Evolutionary conservation across 2,329 filamentous ascomycete species (phyloP).

Genomic region (Aspergillus cejpii): DNA sequence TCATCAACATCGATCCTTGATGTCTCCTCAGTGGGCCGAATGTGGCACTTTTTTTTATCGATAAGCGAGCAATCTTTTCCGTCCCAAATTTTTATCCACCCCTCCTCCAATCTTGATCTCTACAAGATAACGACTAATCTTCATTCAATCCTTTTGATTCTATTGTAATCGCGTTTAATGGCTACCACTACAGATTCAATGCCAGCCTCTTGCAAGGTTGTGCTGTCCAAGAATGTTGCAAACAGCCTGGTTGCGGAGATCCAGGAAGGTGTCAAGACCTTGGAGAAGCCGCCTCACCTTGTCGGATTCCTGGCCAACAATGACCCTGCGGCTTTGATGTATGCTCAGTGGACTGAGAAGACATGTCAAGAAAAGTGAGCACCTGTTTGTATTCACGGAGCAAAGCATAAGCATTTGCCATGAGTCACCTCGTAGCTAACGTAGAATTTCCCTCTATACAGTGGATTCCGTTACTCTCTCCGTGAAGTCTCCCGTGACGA

Average conservation of each 20-base stretch:
- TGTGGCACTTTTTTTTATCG: constrained; percentile 31
- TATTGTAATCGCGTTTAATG: constrained; percentile 20
- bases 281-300: constrained; percentile 68
- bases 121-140: constrained; percentile 7
- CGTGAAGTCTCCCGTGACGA: constrained; percentile 76
- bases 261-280: constrained; percentile 62
- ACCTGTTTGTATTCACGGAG: constrained; percentile 14
- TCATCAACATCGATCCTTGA: neutral
- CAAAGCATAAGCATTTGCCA: constrained; percentile 1
- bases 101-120: constrained; percentile 12
- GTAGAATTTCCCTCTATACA: constrained; percentile 33
- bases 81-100: constrained; percentile 21
- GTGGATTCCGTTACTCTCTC: constrained; percentile 84
- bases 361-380: constrained; percentile 92
- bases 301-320: constrained; percentile 88
- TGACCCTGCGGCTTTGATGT: constrained; percentile 85
- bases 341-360: constrained; percentile 96
- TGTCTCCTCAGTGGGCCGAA: constrained; percentile 19
- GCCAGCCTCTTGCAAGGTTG: constrained; percentile 70
- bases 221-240: constrained; percentile 80
- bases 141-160: constrained; percentile 7
- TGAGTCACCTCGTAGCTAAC: constrained; percentile 17
- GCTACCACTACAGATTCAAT: constrained; percentile 25
- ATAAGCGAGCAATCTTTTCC: constrained; percentile 35
- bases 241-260: constrained; percentile 75